These are phyloP conservation scores for Pythium phragmiticola DNA, from an alignment of 352 stramenopile species.

Conservation along the genomic window DNA sequence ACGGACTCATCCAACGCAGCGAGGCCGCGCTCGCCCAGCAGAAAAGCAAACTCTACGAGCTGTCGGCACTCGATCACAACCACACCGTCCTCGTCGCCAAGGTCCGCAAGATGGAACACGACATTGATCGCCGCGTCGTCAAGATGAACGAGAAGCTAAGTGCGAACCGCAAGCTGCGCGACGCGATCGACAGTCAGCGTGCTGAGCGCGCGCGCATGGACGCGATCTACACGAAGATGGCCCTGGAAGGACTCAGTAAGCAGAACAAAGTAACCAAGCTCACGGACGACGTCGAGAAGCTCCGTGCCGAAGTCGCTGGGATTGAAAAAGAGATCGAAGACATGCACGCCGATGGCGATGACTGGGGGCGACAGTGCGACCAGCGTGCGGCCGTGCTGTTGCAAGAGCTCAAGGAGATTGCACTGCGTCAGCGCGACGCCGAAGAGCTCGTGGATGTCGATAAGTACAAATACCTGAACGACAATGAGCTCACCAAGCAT, in stretches of 20 bases:
- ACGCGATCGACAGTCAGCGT: slow-evolving; percentile 65
- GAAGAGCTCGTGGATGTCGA: slow-evolving; percentile 52
- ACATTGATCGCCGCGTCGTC: slow-evolving; percentile 78
- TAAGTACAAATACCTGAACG: slow-evolving; percentile 68
- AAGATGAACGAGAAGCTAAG: slow-evolving; percentile 84
- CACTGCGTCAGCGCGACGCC: slow-evolving; percentile 49
- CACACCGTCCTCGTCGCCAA: slow-evolving; percentile 55
- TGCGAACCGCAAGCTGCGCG: slow-evolving; percentile 58
- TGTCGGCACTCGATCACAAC: slow-evolving; percentile 70
- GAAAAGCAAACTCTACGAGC: slow-evolving; percentile 73
- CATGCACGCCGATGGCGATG: slow-evolving; percentile 52
- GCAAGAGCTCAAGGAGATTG: slow-evolving; percentile 72
- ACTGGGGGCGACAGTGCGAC: slow-evolving; percentile 64
- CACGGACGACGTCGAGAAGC: slow-evolving; percentile 51
- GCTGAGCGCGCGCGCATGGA: slow-evolving; percentile 73
- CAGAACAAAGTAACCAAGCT: slow-evolving; percentile 45
- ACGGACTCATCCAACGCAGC: slow-evolving; percentile 64
- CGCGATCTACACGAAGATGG: slow-evolving; percentile 72
- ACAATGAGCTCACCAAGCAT: slow-evolving; percentile 71
- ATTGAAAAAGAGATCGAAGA: slow-evolving; percentile 64
- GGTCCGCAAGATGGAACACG: slow-evolving; percentile 80
- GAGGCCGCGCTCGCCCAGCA: slow-evolving; percentile 60
- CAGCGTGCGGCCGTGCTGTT: slow-evolving; percentile 45
- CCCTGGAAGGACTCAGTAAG: slow-evolving; percentile 58
- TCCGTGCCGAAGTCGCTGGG: slow-evolving; percentile 47